Evolutionary conservation across 129 eudicot species (phyloP).

Genomic region (Flaveria robusta): DNA sequence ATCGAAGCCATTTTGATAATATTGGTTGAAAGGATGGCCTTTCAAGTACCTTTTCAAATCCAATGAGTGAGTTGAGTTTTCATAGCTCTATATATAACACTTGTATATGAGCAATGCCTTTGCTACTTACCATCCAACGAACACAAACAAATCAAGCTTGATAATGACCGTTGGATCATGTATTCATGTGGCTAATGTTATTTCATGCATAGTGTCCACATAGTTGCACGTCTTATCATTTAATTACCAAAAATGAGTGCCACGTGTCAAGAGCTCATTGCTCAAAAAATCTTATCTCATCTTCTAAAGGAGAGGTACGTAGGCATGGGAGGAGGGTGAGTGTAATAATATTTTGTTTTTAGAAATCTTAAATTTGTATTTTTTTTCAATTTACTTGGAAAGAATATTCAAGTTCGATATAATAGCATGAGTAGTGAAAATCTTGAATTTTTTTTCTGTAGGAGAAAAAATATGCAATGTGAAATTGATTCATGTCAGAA

Average conservation of each 20-base stretch:
- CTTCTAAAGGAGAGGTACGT: slow-evolving; percentile 14
- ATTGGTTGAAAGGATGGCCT: slow-evolving; percentile 4
- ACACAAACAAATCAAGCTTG: slow-evolving; percentile 16
- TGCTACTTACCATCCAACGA: slow-evolving; percentile 25
- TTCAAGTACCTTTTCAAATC: slow-evolving; percentile 3
- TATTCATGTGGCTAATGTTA: slow-evolving; percentile 30
- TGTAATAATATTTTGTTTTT: background rate
- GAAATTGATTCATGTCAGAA: no score
- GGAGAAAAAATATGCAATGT: no score
- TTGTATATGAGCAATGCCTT: background rate
- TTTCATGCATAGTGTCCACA: slow-evolving; percentile 38
- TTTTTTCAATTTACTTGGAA: no score
- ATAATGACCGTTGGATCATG: slow-evolving; percentile 33
- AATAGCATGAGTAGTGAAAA: no score
- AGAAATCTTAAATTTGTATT: no score
- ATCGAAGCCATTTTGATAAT: slow-evolving; percentile 49
- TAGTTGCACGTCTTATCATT: slow-evolving; percentile 38
- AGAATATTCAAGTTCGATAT: no score
- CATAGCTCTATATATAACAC: slow-evolving; percentile 24
- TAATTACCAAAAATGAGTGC: slow-evolving; percentile 25
- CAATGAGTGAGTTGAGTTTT: slow-evolving; percentile 19
- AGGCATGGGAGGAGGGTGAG: slow-evolving; percentile 1
- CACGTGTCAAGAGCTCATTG: slow-evolving; percentile 33
- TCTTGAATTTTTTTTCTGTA: no score
- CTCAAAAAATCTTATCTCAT: slow-evolving; percentile 36